Evolutionary conservation across 2,329 filamentous ascomycete genomes (phyloP), one percentile per base, ranked within the genome.

Genomic region (Sclerotinia subarctica): DNA sequence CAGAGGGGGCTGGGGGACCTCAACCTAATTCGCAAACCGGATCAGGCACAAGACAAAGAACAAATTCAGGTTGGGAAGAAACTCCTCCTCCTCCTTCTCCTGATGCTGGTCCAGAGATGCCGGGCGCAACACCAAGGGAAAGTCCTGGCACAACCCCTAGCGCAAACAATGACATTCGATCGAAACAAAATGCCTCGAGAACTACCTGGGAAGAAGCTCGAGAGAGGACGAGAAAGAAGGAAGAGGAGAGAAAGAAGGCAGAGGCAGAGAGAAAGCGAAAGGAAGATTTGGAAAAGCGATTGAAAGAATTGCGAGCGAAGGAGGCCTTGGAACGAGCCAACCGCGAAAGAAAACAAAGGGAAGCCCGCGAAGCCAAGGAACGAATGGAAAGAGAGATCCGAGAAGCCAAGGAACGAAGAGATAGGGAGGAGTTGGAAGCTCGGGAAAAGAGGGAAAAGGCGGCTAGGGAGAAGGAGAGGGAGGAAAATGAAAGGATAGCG

Each of bases 201-300:
- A 80, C 81, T 11, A 81, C 85, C 0, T 91, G 89, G 89, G 88
- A 91, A 72, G 90, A 86, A 76, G 89, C 88, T 4, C 82, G 88
- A 66, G 89, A 91, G 74, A 88, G 91, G 72, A 89, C 85, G 26
- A 81, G 85, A 54, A 84, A 64, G 2, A 90, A 88, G 86, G 87
- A 90, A 72, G 89, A 88, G 75, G 88, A 90, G 71, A 86, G 87
- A 15, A 88, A 83, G 74, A 80, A 80, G 2, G 84, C 82, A 70
- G 86, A 88, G 71, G 86, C 85, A 3, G 88, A 90, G 70, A 83
- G 85, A 70, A 86, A 86, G 71, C 81, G 84, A 70, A 84, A 82
- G 52, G 85, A 87, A 46, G 85, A 87, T n/a, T 79, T 83, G 3
- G 80, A 83, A 47, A 83, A 80, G 68, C 79, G 82, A 66, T 76